phyloP scores from a whole-genome alignment of 108 stramenopile species.

The Fragilariopsis cylindrus region DNA sequence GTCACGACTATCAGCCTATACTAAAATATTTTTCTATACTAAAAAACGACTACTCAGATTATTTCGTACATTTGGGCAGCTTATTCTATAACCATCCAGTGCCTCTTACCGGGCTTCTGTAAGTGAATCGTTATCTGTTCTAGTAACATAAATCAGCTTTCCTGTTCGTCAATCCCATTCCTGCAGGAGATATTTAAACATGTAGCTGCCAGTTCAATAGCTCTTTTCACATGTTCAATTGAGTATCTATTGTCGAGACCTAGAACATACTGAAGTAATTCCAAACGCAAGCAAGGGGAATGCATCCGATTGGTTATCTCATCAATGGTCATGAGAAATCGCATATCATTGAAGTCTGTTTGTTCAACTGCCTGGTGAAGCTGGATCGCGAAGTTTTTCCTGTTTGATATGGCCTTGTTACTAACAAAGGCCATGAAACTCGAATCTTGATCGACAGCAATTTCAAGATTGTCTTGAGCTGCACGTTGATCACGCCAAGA shows the following conservation, averaged over 20 bases:
- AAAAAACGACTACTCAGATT: too few species aligned
- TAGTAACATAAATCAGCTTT: too few species aligned
- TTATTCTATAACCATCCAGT: too few species aligned
- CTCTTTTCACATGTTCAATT: slow-evolving; percentile 79
- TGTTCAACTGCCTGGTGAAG: slow-evolving; percentile 60
- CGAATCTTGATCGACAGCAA: slow-evolving; percentile 71
- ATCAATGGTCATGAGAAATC: slow-evolving; percentile 67
- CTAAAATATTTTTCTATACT: too few species aligned
- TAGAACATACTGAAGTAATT: slow-evolving; percentile 87
- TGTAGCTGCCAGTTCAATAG: slow-evolving; percentile 82
- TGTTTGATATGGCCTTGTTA: slow-evolving; percentile 84
- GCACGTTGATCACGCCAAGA: slow-evolving; percentile 87
- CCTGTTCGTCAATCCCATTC: neutral
- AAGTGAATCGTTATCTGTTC: too few species aligned
- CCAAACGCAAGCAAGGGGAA: slow-evolving; percentile 85
- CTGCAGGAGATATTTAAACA: slow-evolving; percentile 41
- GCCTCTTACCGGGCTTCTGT: too few species aligned
- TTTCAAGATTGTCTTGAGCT: slow-evolving; percentile 88
- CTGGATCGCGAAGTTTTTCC: slow-evolving; percentile 77
- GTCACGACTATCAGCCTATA: too few species aligned
- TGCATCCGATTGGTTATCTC: slow-evolving; percentile 71
- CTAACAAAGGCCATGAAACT: slow-evolving; percentile 89
- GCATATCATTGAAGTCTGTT: slow-evolving; percentile 71
- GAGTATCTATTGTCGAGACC: slow-evolving; percentile 90
- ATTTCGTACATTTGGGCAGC: too few species aligned